Base-by-base conservation (phyloP, 371 early-diverging fungal genomes). In the Fennellomyces sp. region DNA sequence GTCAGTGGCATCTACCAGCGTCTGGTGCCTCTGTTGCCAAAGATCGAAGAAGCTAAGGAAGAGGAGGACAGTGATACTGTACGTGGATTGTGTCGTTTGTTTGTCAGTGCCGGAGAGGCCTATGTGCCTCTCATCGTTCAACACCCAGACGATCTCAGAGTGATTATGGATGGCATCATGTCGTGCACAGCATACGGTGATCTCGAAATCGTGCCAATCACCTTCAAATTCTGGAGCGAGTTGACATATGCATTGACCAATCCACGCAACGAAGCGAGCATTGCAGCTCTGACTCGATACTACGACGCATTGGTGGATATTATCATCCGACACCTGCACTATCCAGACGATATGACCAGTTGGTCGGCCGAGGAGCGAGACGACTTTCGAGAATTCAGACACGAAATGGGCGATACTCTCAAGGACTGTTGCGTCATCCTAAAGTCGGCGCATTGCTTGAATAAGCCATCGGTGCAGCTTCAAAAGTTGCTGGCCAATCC, bases 351-450 rank as follows among this genome's bases (percentile, higher is more conserved):
- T 56, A 53, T 78, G n/a, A 68, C 67, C 11, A 71, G 67, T 1
- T 89, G 87, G 92, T 88, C 93, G 3, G 91, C 94, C 1, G 81
- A 91, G 66, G 93, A 95, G 56, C 82, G 92, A 5, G 99, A 98
- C 56, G 93, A 95, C 21, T 98, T 98, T 66, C 77, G 94, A 33
- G 94, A 95, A 31, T 97, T 97, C 64, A 82, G 99, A 33, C 97
- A 98, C 69, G 84, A 85, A 38, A 95, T 97, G 84, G 99, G 97
- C 26, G 96, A 97, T 61, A 94, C 96, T n/a, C 80, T 98, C 47
- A 98, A 98, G 77, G 95, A 94, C 65, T 95, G 96, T 62, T 94
- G 94, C 28, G 68, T 81, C 5, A 85, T 97, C 2, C 69, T 96
- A 2, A 94, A 95, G 4, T 75, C 83, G 8, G 81, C 90, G 6